These are phyloP conservation scores for Lathyrus aphaca DNA, from an alignment of 306 rosid genomes.

Conservation along the genomic window DNA sequence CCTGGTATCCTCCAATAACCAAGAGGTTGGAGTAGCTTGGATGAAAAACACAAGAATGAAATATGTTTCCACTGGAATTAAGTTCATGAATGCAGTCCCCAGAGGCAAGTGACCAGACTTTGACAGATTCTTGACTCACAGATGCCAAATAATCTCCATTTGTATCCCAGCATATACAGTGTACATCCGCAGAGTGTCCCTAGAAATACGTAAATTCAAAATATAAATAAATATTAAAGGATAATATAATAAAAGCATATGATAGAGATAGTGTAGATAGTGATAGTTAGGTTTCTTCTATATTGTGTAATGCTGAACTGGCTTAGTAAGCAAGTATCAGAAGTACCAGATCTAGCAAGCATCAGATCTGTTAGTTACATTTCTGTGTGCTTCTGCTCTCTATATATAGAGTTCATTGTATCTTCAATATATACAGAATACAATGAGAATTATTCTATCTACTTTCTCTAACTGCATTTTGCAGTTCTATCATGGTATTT, in stretches of 20 bases:
- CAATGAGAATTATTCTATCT: too few species aligned
- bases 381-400: too few species aligned
- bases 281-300: too few species aligned
- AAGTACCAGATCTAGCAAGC: too few species aligned
- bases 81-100: conserved; percentile 88
- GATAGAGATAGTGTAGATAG: too few species aligned
- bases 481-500: too few species aligned
- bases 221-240: conserved; percentile 33
- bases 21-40: conserved; percentile 82
- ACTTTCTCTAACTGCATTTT: too few species aligned
- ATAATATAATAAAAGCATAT: conserved; percentile 14
- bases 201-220: conserved; percentile 35
- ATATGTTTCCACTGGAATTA: conserved; percentile 72
- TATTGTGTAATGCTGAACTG: too few species aligned
- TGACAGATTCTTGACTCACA: conserved; percentile 68
- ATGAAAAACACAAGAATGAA: conserved; percentile 81
- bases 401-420: too few species aligned
- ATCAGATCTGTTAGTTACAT: too few species aligned
- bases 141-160: conserved; percentile 55
- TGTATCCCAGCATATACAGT: conserved; percentile 55
- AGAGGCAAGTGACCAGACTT: conserved; percentile 75
- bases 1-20: conserved; percentile 96
- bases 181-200: conserved; percentile 58
- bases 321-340: too few species aligned
- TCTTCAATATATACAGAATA: too few species aligned